Percentiles rank a stretch among this genome's conserved stretches.
Conservation (phyloP, 225 moss, liverwort and hornwort genomes). For the Anthoceros angustus region DNA sequence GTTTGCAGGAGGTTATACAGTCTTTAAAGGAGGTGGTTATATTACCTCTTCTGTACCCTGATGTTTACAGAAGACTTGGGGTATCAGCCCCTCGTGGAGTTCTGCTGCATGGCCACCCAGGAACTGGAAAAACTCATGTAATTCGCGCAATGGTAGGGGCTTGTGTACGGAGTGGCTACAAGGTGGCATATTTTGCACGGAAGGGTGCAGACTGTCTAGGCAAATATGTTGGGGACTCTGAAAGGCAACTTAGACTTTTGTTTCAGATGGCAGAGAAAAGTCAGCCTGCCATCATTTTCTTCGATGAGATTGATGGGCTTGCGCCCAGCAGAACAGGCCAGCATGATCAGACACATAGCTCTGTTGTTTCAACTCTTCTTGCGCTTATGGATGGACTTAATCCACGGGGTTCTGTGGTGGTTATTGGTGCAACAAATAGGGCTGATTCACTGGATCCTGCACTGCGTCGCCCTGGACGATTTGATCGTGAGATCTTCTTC, state of each 20-base stretch:
- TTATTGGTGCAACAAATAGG: slow-evolving; percentile 77
- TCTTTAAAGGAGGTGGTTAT: slow-evolving; percentile 74
- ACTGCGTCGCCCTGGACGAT: slow-evolving; percentile 68
- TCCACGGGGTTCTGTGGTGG: slow-evolving; percentile 71
- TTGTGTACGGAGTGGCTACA: slow-evolving; percentile 50
- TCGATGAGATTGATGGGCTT: slow-evolving; percentile 87
- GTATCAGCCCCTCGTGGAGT: slow-evolving; percentile 64
- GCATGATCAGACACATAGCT: slow-evolving; percentile 77
- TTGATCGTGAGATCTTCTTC: slow-evolving; percentile 75
- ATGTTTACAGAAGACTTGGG: slow-evolving; percentile 50
- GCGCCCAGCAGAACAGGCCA: slow-evolving; percentile 75
- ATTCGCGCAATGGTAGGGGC: slow-evolving; percentile 74
- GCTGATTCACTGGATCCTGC: slow-evolving; percentile 81
- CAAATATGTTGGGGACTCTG: slow-evolving; percentile 79
- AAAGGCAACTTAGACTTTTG: slow-evolving; percentile 61
- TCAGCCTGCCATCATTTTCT: slow-evolving; percentile 73
- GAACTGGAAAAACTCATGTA: slow-evolving; percentile 71
- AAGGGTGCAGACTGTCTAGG: slow-evolving; percentile 79
- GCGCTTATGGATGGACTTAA: slow-evolving; percentile 71
- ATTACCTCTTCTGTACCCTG: slow-evolving; percentile 59
- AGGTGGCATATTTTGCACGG: slow-evolving; percentile 70
- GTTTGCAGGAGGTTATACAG: slow-evolving; percentile 57
- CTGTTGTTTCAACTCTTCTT: slow-evolving; percentile 70
- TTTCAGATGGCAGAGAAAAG: slow-evolving; percentile 75
- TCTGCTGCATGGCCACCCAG: slow-evolving; percentile 74